Conservation (phyloP, 2,329 filamentous ascomycete genomes). For the Epichloe gansuensis region DNA sequence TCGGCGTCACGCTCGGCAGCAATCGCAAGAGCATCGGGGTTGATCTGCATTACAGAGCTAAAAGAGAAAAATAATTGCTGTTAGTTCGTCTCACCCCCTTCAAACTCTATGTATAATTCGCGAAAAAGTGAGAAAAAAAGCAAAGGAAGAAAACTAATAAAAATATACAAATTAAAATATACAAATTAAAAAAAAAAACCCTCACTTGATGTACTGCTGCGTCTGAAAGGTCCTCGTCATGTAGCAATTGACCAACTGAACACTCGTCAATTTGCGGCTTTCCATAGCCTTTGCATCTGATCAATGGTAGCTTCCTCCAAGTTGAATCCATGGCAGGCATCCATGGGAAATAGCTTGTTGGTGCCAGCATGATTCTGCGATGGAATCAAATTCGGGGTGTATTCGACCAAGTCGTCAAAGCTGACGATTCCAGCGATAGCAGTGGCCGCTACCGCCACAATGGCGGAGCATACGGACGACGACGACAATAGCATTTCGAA, state of each 20-base stretch:
- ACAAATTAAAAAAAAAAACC: neutral
- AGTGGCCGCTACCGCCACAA: neutral
- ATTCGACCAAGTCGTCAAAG: constrained; percentile 9
- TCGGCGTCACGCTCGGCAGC: constrained; percentile 50
- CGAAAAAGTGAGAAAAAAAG: neutral
- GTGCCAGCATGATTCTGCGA: constrained; percentile 24
- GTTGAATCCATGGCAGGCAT: constrained; percentile 43
- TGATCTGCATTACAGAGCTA: constrained; percentile 50
- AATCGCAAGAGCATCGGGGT: constrained; percentile 54
- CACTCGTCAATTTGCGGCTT: constrained; percentile 41
- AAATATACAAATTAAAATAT: too few species aligned
- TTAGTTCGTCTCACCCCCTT: too few species aligned
- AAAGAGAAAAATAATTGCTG: too few species aligned
- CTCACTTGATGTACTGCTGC: constrained; percentile 51
- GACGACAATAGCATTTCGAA: constrained; percentile 1
- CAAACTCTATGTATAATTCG: too few species aligned
- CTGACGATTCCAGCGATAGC: neutral
- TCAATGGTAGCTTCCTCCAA: constrained; percentile 62
- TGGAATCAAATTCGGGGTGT: constrained; percentile 22
- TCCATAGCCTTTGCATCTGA: constrained; percentile 48
- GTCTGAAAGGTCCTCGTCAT: constrained; percentile 48
- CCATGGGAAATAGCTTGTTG: constrained; percentile 46
- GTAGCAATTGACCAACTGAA: constrained; percentile 51
- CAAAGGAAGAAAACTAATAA: neutral
- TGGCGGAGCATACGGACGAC: constrained; percentile 1